phyloP scores from a whole-genome alignment of 2,329 filamentous ascomycete species.

The Fusarium odoratissimum region DNA sequence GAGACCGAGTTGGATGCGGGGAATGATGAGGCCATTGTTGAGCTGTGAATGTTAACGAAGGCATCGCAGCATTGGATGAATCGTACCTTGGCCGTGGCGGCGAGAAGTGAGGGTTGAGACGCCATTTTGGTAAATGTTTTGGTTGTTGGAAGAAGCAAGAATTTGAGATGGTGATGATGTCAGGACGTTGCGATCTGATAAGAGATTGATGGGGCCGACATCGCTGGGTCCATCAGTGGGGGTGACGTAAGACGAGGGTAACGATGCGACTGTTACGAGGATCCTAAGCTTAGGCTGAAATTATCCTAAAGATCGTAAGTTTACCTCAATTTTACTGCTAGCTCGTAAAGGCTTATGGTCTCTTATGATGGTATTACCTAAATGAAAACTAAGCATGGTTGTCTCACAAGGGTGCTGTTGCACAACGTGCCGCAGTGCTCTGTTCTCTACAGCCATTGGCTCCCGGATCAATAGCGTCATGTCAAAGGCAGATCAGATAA shows the following conservation, averaged over 20 bases:
- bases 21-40: conserved; percentile 74
- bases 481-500: not conserved
- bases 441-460: not conserved
- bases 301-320: not conserved
- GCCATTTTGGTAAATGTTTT: conserved; percentile 25
- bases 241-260: conserved; percentile 10
- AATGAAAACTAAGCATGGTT: rapidly evolving
- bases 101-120: conserved; percentile 36
- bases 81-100: conserved; percentile 38
- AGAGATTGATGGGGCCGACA: conserved; percentile 12
- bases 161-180: conserved; percentile 1
- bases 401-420: rapidly evolving
- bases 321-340: not conserved
- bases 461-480: not conserved
- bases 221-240: conserved; percentile 8
- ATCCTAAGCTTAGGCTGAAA: not conserved
- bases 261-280: not conserved
- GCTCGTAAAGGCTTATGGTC: not conserved
- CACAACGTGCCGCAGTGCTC: not conserved
- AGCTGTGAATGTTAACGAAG: conserved; percentile 55
- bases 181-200: conserved; percentile 14
- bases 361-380: not conserved
- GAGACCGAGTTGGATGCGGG: conserved; percentile 78
- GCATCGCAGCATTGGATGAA: rapidly evolving
- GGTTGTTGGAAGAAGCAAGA: not conserved